phyloP scores from a whole-genome alignment of 108 stramenopile genomes.

The Asterionellopsis glacialis region DNA sequence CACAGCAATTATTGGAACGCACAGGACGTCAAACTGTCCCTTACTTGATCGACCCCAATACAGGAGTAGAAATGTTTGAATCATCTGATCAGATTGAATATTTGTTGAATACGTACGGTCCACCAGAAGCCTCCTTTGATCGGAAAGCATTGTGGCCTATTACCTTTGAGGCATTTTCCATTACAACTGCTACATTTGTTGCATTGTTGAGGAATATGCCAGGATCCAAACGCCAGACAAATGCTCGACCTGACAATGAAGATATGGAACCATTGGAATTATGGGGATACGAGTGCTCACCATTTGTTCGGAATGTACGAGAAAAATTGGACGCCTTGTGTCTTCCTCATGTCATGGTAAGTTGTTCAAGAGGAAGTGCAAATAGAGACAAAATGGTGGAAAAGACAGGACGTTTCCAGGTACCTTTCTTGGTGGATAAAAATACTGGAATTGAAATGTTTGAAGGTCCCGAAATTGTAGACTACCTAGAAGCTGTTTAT shows the following conservation, averaged over 20 bases:
- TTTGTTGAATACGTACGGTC: conserved; percentile 77
- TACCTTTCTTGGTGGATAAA: conserved; percentile 83
- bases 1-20: conserved; percentile 31
- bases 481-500: conserved; percentile 83
- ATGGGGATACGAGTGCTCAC: conserved; percentile 86
- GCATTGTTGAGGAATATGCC: conserved; percentile 48
- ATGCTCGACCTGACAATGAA: conserved; percentile 70
- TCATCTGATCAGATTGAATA: conserved; percentile 75
- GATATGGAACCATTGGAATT: conserved; percentile 68
- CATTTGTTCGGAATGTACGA: conserved; percentile 74
- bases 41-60: conserved; percentile 79
- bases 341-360: conserved; percentile 71
- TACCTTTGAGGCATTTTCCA: conserved; percentile 51
- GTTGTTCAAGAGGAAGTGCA: conserved; percentile 73
- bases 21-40: conserved; percentile 62
- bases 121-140: conserved; percentile 47
- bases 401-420: conserved; percentile 76
- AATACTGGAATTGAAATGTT: conserved; percentile 85
- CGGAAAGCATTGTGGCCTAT: conserved; percentile 65
- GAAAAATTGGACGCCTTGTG: conserved; percentile 70
- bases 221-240: conserved; percentile 32
- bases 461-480: conserved; percentile 75
- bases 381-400: conserved; percentile 76
- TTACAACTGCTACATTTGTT: conserved; percentile 43
- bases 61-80: conserved; percentile 64